Base-by-base conservation (phyloP, 805 yeast species). In the Pichia pseudocactophila region DNA sequence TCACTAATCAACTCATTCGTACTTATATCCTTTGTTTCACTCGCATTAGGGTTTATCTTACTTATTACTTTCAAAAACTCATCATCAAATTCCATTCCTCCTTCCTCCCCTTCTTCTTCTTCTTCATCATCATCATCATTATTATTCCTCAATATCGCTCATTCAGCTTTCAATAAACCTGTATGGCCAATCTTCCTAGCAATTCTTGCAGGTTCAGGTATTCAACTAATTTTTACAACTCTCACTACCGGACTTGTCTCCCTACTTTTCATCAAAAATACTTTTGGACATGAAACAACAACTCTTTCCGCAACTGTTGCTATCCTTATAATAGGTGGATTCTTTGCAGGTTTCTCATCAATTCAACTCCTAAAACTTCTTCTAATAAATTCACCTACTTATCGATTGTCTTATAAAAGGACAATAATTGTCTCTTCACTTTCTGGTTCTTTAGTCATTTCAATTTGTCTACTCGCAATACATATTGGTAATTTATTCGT, bases 271-370 rank as follows among this genome's bases (percentile, higher is more conserved):
- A 36, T 30, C 12, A 19, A 26, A 12, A 39, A 48, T 42, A 37
- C 40, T 9, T 66, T 80, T 33, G 75, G 80, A 46, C 85, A 82
- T 44, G 73, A 76, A 51, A 76, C 78, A 43, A 78, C 86, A 13
- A 71, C 82, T 7, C 57, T 82, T 40, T 70, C 84, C 8, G 66
- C 80, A 39, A 75, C 87, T 0, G 53, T 82, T 19, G 55, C 73
- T 3, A 65, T 78, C 45, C 78, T 85, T 52, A 73, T 82, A 4
- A 56, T 74, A 25, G 85, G 90, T 18, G 94, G 92, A 0, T 71
- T 79, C 28, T 70, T 82, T 42, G 79, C 94, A 1, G 87, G 95
- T 0, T 84, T 74, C 56, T 64, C 77, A 5, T 86, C 92, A 34
- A 71, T 83, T 13, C 70, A 78, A 45, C 65, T 82, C 36, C 76